Percentiles rank a stretch among this genome's conserved stretches.
These are phyloP conservation scores for Fusarium piperis DNA, from an alignment of 2,329 filamentous ascomycete genomes.

Conservation along the genomic window DNA sequence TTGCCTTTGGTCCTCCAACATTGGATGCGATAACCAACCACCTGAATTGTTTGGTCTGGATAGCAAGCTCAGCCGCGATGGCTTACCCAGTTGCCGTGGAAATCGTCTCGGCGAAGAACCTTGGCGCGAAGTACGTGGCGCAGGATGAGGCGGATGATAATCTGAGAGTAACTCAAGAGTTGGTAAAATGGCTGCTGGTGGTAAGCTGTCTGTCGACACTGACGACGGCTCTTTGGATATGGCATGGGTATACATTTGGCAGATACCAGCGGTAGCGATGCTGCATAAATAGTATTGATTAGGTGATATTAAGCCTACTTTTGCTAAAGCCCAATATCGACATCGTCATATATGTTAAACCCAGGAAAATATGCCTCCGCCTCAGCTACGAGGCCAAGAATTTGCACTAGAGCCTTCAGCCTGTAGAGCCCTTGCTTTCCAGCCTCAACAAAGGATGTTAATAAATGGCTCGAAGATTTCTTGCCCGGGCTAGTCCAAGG, in stretches of 20 bases:
- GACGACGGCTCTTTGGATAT: background rate
- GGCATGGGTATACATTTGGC: background rate
- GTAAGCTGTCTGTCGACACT: background rate
- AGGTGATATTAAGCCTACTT: background rate
- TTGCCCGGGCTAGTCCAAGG: too few species aligned
- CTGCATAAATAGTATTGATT: background rate
- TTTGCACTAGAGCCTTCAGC: too few species aligned
- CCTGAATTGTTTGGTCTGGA: background rate
- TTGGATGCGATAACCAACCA: background rate
- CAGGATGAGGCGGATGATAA: background rate
- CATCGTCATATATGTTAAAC: too few species aligned
- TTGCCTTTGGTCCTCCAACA: background rate
- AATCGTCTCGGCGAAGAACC: background rate
- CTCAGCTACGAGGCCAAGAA: too few species aligned
- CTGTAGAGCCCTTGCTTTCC: too few species aligned
- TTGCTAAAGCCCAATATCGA: too few species aligned
- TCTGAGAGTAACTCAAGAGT: background rate
- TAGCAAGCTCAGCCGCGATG: background rate
- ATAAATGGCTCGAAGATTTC: too few species aligned
- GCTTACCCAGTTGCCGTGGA: background rate
- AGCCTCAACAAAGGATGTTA: too few species aligned
- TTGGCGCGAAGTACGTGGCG: accelerated
- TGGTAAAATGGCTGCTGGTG: background rate
- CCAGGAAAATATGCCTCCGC: too few species aligned
- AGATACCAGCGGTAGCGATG: background rate